Percentiles rank a stretch among this genome's conserved stretches.
phyloP scores from a whole-genome alignment of 257 asterid genomes.

The Solanum sitiens region DNA sequence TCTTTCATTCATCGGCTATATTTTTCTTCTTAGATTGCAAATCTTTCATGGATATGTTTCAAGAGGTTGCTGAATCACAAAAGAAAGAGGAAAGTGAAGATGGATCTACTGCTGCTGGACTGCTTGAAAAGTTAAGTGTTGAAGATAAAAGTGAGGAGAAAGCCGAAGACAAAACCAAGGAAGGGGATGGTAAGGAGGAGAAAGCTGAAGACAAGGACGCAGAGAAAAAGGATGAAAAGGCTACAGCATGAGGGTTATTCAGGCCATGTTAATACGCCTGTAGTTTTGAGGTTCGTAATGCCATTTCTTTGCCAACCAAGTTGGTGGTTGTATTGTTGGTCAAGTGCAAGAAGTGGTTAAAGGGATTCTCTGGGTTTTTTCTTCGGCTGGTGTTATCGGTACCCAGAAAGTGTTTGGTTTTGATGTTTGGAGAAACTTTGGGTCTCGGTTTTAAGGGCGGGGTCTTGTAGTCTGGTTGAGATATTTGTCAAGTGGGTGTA shows the following conservation, averaged over 20 bases:
- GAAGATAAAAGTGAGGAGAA: constrained; percentile 17
- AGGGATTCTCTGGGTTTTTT: background rate
- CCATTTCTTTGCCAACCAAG: constrained; percentile 1
- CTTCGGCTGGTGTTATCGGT: background rate
- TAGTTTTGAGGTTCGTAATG: background rate
- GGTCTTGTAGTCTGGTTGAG: background rate
- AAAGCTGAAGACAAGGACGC: constrained; percentile 8
- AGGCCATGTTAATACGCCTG: background rate
- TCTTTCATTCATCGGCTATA: background rate
- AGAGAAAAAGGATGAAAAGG: constrained; percentile 9
- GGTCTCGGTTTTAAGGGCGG: background rate
- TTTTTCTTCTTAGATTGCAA: constrained; percentile 27
- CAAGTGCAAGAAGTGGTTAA: background rate
- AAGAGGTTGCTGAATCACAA: constrained; percentile 39
- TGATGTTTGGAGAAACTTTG: background rate
- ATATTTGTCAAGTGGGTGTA: background rate
- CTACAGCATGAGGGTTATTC: constrained; percentile 5
- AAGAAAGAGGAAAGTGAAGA: constrained; percentile 21
- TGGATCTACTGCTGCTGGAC: constrained; percentile 29
- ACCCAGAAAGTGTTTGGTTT: background rate
- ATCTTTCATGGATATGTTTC: constrained; percentile 26
- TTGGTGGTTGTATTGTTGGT: constrained; percentile 1
- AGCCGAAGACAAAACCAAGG: constrained; percentile 5
- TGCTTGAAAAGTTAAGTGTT: constrained; percentile 35
- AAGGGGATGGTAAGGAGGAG: constrained; percentile 13